A percentile compares a stretch with the other conserved stretches of the same genome.
Evolutionary conservation across 2,329 filamentous ascomycete species (phyloP).

Genomic region (Xylaria sp.): DNA sequence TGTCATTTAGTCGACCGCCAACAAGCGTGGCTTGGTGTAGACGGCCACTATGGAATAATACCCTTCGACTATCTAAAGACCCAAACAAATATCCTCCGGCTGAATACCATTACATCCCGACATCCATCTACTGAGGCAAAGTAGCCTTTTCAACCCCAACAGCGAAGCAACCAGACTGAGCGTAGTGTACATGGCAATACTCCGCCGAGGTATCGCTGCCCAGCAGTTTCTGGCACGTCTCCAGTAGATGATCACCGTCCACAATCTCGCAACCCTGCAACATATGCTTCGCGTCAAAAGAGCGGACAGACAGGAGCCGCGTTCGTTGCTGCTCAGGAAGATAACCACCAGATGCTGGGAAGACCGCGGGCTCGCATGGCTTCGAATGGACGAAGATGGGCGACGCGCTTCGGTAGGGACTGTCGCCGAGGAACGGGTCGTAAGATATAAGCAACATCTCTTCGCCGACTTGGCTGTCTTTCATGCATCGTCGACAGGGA

Average conservation of each 20-base stretch:
- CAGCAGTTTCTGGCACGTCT: conserved; percentile 25
- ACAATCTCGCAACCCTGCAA: conserved; percentile 25
- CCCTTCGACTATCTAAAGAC: not conserved
- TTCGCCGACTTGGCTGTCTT: conserved; percentile 28
- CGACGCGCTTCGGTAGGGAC: conserved; percentile 32
- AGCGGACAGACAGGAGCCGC: conserved; percentile 22
- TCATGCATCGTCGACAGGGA: conserved; percentile 34
- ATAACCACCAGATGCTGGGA: not conserved
- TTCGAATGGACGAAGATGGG: conserved; percentile 33
- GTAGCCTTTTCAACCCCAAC: conserved; percentile 32
- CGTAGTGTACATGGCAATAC: conserved; percentile 34
- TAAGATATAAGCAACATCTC: conserved; percentile 36
- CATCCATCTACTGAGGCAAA: not conserved
- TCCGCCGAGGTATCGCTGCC: conserved; percentile 15
- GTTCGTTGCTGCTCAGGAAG: conserved; percentile 24
- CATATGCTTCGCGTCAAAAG: conserved; percentile 34
- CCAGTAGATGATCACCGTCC: conserved; percentile 22
- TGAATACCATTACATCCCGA: not conserved
- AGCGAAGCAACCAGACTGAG: conserved; percentile 30
- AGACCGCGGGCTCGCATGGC: conserved; percentile 17
- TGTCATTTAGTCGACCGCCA: not conserved
- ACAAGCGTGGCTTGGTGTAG: not conserved
- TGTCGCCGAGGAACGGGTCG: conserved; percentile 34
- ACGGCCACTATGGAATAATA: not conserved
- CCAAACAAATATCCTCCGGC: not conserved